Evolutionary conservation across 2,329 filamentous ascomycete genomes (phyloP), one percentile per base, ranked within the genome.

Genomic region (Pseudocercospora macadamiae): DNA sequence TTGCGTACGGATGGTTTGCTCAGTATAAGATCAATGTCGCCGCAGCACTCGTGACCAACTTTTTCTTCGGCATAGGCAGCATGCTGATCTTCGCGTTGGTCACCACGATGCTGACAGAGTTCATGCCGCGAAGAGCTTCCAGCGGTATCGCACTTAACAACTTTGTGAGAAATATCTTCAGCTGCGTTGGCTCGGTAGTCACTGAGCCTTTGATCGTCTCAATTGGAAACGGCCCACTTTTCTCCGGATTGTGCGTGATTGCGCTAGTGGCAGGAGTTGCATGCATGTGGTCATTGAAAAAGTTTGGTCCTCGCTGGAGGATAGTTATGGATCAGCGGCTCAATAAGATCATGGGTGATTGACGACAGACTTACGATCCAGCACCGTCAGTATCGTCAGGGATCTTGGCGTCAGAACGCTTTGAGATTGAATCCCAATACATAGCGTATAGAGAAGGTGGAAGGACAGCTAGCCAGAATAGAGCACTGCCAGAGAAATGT

Each of bases 31-130:
- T 90, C 3, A 69, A 67, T 42, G 62, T 67, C 7, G 71, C 70
- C 0, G 70, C 60, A 2, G 68, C 71, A 1, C 67, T 74, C 64
- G 59, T 74, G 1, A 69, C 70, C 19, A 74, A 74, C 39, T 74
- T 74, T 66, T 73, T 74, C 71, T 95, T 93, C 67, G 91, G 91
- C 14, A 66, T 89, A 3, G 87, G 88, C 2, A 88, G 83, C 28
- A 95, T 96, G 91, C 80, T 95, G 3, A 86, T 92, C 26, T 92
- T 90, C 75, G 83, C 85, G 49, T 82, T 86, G 66, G 64, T 85
- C 0, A 92, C 89, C 0, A 95, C 91, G 0, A 92, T 95, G 89
- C 78, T 95, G 64, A 93, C 90, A 0, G 90, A 95, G 70, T 92
- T 93, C 70, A 88, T 93, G 80, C 89, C 89, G 12, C 82, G 84